Evolutionary conservation across 306 rosid genomes (phyloP), one percentile per base, ranked within the genome.

Genomic region (Crotalaria pallida): DNA sequence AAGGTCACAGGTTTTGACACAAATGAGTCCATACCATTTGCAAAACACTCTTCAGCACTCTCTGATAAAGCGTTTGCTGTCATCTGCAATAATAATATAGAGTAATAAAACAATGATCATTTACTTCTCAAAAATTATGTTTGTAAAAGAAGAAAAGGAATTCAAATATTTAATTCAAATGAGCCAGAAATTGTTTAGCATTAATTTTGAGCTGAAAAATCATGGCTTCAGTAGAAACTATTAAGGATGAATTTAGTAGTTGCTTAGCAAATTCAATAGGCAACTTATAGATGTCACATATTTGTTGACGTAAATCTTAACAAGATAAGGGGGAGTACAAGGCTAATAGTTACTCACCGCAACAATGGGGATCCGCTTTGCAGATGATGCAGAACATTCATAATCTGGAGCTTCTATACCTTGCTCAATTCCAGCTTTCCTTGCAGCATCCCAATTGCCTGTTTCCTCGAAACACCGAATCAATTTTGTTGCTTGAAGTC

Each of bases 381-480:
- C 51, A 22, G 80, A 73, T 67, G 60, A 69, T n/a, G 3, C 16
- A 12, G 72, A 65, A 40, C 74, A 34, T 21, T 76, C 76, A 53
- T 52, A 76, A 26, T 82, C 59, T 44, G 71, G 70, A 65, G 75
- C 33, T 44, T 67, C 71, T 8, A n/a, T 40, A 16, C 29, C 43
- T 53, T 44, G 79, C 57, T 83, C 91, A 9, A 91, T 65, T 75
- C 97, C 96, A 73, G 86, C 91, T 67, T 77, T 59, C 70, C 60
- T 79, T 29, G 96, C 91, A 5, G 87, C 97, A 27, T 89, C 92
- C 99, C 96, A 94, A 47, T 48, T 87, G 36, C 97, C 97, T 0
- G 89, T 87, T 84, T 91, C 91, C 86, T 94, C 99, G 5, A 74
- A 95, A 19, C 89, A 87, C 10, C 97, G 94, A 66, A 95, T 95